Base-by-base conservation (phyloP, 2,329 filamentous ascomycete genomes). In the Botryotinia globosa region DNA sequence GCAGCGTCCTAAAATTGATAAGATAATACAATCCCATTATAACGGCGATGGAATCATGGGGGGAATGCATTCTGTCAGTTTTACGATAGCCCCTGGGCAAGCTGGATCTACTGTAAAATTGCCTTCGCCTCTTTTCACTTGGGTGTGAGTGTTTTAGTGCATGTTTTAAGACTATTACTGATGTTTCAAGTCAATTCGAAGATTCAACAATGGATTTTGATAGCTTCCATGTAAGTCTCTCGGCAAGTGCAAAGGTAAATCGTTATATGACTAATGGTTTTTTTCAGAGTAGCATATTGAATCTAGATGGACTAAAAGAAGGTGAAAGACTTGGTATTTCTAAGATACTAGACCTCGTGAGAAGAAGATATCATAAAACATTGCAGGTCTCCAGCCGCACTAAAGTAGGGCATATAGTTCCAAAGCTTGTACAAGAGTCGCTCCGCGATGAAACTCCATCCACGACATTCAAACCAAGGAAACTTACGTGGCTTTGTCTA, bases 401-500 rank as follows among this genome's bases (percentile, higher is more conserved):
- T 14, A 76, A 75, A 67, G 59, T 73, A 14, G 69, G 68, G 59
- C 75, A 69, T 22, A 75, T 77, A 70, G 45, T 73, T 9, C 74
- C 76, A 54, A 73, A 64, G n/a, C 72, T 76, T 69, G 42, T 76
- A 8, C 73, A 75, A 59, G 75, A 77, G 25, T 71, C 45, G 51
- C 39, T 77, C 9, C 48, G 61, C 18, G 65, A 51, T 48, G 73
- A 76, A 58, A 67, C 58, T 6, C 68, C 68, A 6, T 56, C 66
- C 9, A 64, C 61, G 29, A 25, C 32, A n/a, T 69, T 70, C 10
- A 76, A 68, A 44, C 29, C 72, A 9, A 76, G 69, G 39, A 73
- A 69, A 22, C 51, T 77, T 34, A 73, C 71, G 18, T 77, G 76
- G 76, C 54, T 77, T 44, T 76, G 74, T 51, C 59, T 86, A 22